Conservation (phyloP, 169 alveolate species). For the Eimeria falciformis region DNA sequence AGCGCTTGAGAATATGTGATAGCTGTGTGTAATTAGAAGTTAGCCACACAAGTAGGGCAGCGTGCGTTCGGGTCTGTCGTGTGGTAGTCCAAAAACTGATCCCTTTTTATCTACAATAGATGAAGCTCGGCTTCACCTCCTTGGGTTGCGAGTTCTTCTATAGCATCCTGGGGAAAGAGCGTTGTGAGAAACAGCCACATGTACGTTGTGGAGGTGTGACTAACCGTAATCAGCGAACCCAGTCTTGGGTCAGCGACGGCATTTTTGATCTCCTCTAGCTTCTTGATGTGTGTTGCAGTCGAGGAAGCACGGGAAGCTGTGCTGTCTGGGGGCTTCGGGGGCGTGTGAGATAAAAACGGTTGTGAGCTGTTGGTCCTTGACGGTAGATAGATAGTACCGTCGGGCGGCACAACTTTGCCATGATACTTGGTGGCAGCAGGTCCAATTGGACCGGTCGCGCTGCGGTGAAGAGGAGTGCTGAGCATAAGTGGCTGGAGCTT, state of each 20-base stretch:
- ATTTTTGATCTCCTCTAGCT: slow-evolving; percentile 22
- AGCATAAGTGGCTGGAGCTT: slow-evolving; percentile 32
- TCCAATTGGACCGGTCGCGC: slow-evolving; percentile 67
- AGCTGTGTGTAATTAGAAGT: no score
- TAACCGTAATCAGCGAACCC: slow-evolving; percentile 14
- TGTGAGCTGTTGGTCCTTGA: slow-evolving; percentile 1
- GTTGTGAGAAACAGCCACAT: neutral
- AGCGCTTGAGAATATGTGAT: no score
- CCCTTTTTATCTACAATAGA: no score
- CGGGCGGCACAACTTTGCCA: slow-evolving; percentile 65
- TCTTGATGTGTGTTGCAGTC: slow-evolving; percentile 30
- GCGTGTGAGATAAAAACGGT: neutral
- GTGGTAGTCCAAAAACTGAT: no score
- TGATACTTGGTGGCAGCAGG: slow-evolving; percentile 38
- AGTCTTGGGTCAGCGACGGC: slow-evolving; percentile 36
- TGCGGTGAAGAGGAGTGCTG: neutral
- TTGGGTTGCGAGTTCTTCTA: slow-evolving; percentile 49
- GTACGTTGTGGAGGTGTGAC: slow-evolving; percentile 1
- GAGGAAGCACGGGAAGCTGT: slow-evolving; percentile 64
- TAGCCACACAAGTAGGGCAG: no score
- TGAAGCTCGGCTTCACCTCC: no score
- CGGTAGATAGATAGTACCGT: slow-evolving; percentile 65
- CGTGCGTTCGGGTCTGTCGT: no score
- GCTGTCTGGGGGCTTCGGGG: slow-evolving; percentile 36
- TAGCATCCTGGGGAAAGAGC: slow-evolving; percentile 21